Percentiles rank a stretch among this genome's conserved stretches.
Conservation (phyloP, 2,329 filamentous ascomycete genomes). For the Trichoderma asperellum region DNA sequence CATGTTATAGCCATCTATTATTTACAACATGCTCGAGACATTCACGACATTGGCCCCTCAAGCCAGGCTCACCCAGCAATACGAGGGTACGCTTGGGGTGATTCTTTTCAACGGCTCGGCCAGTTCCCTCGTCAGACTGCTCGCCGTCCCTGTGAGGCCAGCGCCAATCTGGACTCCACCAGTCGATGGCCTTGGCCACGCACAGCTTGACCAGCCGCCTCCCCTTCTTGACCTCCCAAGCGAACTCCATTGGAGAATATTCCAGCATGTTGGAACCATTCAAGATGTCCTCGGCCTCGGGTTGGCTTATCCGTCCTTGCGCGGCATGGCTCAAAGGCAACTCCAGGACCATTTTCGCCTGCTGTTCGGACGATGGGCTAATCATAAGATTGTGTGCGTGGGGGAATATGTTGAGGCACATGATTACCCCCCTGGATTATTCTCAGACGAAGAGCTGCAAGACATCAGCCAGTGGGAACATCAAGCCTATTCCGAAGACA, state of each 20-base stretch:
- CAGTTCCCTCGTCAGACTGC: neutral
- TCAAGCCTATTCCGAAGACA: neutral
- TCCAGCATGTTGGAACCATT: neutral
- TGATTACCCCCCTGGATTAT: constrained; percentile 22
- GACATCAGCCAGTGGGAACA: neutral
- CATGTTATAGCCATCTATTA: neutral
- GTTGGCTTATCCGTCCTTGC: neutral
- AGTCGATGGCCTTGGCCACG: neutral
- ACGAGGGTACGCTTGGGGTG: neutral
- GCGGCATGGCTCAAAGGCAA: neutral
- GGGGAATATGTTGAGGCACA: constrained; percentile 13
- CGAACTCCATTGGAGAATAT: neutral
- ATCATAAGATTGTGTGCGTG: constrained; percentile 24
- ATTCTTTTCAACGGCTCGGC: neutral
- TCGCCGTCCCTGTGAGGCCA: neutral
- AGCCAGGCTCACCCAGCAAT: neutral
- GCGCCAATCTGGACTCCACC: neutral
- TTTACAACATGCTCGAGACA: neutral
- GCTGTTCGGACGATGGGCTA: constrained; percentile 16
- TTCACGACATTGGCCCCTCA: neutral
- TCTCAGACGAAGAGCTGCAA: constrained; percentile 19
- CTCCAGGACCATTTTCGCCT: neutral
- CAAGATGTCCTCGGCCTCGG: neutral
- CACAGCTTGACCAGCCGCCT: neutral
- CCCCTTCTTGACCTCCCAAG: neutral